Percentiles rank a stretch among this genome's conserved stretches.
Conservation (phyloP, 495 filamentous ascomycete species). For the Penicillium cinerascens region DNA sequence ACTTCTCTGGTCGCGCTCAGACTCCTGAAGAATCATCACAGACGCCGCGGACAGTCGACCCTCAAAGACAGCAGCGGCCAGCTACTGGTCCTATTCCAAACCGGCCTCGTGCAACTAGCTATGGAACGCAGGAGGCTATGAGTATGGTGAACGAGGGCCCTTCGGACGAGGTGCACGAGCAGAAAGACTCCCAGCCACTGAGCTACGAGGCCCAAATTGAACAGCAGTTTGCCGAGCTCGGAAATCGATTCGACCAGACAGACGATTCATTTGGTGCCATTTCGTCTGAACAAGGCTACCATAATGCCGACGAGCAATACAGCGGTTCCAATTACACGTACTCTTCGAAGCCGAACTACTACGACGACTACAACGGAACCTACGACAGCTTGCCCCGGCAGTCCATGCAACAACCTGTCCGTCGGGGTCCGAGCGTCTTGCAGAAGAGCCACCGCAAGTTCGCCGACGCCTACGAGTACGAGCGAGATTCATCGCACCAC, state of each 20-base stretch:
- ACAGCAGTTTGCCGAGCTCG: conserved; percentile 44
- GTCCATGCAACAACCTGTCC: conserved; percentile 43
- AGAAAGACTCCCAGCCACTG: conserved; percentile 26
- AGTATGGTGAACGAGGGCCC: conserved; percentile 31
- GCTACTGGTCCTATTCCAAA: conserved; percentile 27
- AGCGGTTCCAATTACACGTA: conserved; percentile 35
- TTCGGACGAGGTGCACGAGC: conserved; percentile 23
- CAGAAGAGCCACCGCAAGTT: conserved; percentile 85
- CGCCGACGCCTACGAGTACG: conserved; percentile 82
- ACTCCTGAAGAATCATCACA: conserved; percentile 39
- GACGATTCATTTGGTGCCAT: conserved; percentile 28
- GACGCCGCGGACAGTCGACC: conserved; percentile 23
- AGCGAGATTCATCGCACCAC: conserved; percentile 60
- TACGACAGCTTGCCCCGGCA: conserved; percentile 40
- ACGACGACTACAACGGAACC: conserved; percentile 39
- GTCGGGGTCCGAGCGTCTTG: conserved; percentile 55
- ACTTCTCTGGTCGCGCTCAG: conserved; percentile 43
- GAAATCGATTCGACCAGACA: conserved; percentile 31
- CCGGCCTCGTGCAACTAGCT: conserved; percentile 36
- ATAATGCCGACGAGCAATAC: conserved; percentile 36
- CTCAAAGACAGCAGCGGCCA: conserved; percentile 30
- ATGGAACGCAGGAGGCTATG: conserved; percentile 37
- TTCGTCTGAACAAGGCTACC: conserved; percentile 35
- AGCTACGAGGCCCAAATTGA: conserved; percentile 46
- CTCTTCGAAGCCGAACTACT: conserved; percentile 44